phyloP scores from a whole-genome alignment of 1,284 basidiomycete genomes.

The Rhodotorula sp. region DNA sequence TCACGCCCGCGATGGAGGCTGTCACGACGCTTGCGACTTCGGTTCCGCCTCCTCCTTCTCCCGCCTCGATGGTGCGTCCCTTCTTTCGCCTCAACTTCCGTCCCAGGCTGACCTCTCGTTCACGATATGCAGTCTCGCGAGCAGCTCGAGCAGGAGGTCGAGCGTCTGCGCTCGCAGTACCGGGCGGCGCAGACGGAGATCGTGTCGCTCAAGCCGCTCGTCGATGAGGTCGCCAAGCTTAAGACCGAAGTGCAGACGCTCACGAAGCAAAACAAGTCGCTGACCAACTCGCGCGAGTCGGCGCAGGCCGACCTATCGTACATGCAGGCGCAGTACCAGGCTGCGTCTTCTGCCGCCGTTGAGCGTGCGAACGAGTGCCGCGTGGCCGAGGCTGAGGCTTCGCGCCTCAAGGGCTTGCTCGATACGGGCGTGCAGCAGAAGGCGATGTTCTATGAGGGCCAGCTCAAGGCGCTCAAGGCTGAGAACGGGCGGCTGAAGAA shows the following conservation, averaged over 20 bases:
- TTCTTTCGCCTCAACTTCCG: not conserved
- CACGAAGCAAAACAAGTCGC: conserved; percentile 19
- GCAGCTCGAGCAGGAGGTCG: conserved; percentile 33
- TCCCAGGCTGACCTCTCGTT: not conserved
- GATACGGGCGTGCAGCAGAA: conserved; percentile 32
- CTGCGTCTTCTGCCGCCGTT: conserved; percentile 35
- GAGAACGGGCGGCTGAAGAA: conserved; percentile 17
- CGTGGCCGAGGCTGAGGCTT: conserved; percentile 32
- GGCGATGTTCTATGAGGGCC: conserved; percentile 16
- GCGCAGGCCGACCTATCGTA: conserved; percentile 29
- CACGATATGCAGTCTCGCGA: conserved; percentile 24
- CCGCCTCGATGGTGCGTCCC: conserved; percentile 19
- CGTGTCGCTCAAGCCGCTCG: conserved; percentile 13
- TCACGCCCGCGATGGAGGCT: conserved; percentile 22
- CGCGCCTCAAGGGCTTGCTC: conserved; percentile 19
- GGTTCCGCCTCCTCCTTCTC: conserved; percentile 4
- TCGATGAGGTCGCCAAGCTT: conserved; percentile 26
- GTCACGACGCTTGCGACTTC: conserved; percentile 9
- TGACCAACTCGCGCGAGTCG: conserved; percentile 32
- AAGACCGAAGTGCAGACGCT: conserved; percentile 19
- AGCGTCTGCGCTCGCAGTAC: conserved; percentile 3
- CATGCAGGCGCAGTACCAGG: conserved; percentile 38
- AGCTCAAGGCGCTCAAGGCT: conserved; percentile 8
- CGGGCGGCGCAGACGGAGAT: conserved; percentile 11
- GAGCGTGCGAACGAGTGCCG: conserved; percentile 33